Base-by-base conservation (phyloP, 352 stramenopile genomes). In the Plasmopara halstedii region DNA sequence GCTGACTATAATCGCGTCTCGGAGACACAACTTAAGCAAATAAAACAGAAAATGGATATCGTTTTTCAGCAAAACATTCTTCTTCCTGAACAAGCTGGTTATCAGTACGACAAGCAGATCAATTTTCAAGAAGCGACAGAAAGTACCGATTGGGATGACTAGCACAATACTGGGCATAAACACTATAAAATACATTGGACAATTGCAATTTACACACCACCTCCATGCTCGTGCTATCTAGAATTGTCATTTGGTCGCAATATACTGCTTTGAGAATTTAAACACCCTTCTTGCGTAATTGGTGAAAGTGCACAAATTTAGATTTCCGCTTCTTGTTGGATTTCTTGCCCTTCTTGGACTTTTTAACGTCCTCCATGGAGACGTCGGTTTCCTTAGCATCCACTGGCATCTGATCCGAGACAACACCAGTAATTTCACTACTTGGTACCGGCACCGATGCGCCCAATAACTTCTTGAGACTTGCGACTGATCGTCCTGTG, bases 261-360 rank as follows among this genome's bases (percentile, higher is more conserved):
- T 29, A n/a, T n/a, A n/a, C n/a, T n/a, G n/a, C n/a, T n/a, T n/a
- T n/a, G n/a, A n/a, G n/a, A n/a, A n/a, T 31, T 73, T 83, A 90
- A 60, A 85, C 76, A 42, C 81, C 81, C 66, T 93, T 93, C 71
- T 93, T 93, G 50, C 81, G 81, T 32, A 90, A 64, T 42, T 72
- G 70, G 68, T 93, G 78, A 64, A 93, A 90, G 58, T 88, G 78
- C 50, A 93, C 67, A 34, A 90, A 88, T 60, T 90, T 90, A 47
- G 81, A 75, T 70, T 83, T 85, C 58, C 70, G 56, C 61, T 85
- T 83, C 59, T 69, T 75, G 21, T 25, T 51, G 36, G 53, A 50
- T 54, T 81, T 85, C 55, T 63, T 62, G 50, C 77, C 80, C 50
- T 77, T 74, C 55, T 81, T 75, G 35, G 58, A 47, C 55, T 84